These are phyloP conservation scores for Oryza australiensis DNA, from an alignment of 176 grass and related monocot genomes.

Conservation along the genomic window DNA sequence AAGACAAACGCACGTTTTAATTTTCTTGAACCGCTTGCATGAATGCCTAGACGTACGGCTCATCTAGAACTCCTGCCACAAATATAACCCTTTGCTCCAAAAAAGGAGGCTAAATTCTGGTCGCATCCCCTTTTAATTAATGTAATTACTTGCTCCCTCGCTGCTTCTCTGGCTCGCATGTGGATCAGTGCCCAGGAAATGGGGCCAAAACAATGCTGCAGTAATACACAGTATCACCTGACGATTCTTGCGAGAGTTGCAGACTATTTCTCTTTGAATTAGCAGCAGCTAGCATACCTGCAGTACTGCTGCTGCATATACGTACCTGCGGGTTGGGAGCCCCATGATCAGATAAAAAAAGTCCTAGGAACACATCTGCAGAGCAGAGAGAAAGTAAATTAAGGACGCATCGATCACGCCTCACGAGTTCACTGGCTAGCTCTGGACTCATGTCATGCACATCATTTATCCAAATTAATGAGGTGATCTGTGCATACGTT, in stretches of 20 bases:
- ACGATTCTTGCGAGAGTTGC: neutral
- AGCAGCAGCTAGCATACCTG: neutral
- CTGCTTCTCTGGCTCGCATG: slow-evolving; percentile 2
- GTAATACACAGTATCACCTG: neutral
- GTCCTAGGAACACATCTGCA: neutral
- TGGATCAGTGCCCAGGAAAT: neutral
- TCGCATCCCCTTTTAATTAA: neutral
- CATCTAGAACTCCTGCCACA: neutral
- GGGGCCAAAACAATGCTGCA: neutral
- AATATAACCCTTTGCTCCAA: neutral
- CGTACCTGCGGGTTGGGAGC: neutral
- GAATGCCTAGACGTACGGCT: neutral
- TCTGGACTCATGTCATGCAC: neutral
- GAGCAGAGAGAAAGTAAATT: neutral
- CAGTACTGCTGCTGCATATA: neutral
- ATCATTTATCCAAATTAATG: neutral
- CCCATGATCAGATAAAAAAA: neutral
- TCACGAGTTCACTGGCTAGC: neutral
- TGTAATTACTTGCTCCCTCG: neutral
- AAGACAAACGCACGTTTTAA: neutral
- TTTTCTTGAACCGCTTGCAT: no score
- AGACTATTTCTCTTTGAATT: neutral
- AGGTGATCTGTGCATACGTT: neutral
- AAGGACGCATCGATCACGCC: neutral
- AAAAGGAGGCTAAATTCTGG: neutral